Evolutionary conservation across 345 rosid genomes (phyloP).

Genomic region (Limnanthes douglasii): DNA sequence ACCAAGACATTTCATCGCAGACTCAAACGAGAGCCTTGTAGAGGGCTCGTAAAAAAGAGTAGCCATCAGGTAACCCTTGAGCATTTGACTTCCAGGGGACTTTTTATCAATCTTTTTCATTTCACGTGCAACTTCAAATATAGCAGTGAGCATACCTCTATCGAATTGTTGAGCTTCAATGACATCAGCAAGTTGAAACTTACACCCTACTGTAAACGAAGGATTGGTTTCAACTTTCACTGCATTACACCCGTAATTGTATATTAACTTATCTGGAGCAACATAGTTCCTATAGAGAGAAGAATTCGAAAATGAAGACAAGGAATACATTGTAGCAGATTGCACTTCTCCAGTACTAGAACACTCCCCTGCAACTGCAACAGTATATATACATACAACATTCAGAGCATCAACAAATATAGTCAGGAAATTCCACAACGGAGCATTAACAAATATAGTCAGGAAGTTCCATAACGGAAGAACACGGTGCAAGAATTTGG

Average conservation of each 20-base stretch:
- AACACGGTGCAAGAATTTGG: no score
- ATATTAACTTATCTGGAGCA: no score
- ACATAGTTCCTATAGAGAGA: no score
- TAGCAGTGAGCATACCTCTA: conserved; percentile 52
- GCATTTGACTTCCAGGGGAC: conserved; percentile 60
- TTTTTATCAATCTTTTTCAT: conserved; percentile 77
- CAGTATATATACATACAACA: no score
- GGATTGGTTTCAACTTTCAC: conserved; percentile 17
- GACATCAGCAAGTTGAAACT: conserved; percentile 67
- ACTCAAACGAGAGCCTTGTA: conserved; percentile 94
- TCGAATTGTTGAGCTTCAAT: conserved; percentile 95
- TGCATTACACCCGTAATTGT: conserved; percentile 23
- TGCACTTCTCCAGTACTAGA: no score
- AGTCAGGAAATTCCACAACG: no score
- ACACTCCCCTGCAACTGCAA: no score
- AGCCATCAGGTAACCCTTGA: conserved; percentile 85
- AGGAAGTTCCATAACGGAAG: no score
- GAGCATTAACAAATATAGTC: no score
- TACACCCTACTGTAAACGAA: conserved; percentile 20
- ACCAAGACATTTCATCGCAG: conserved; percentile 90
- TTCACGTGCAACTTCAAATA: conserved; percentile 67
- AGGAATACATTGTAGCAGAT: no score
- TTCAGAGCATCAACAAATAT: no score
- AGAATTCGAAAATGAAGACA: no score
- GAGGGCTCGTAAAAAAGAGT: conserved; percentile 96